Evolutionary conservation across 352 stramenopile species (phyloP).

Genomic region (Globisporangium mamillatum): DNA sequence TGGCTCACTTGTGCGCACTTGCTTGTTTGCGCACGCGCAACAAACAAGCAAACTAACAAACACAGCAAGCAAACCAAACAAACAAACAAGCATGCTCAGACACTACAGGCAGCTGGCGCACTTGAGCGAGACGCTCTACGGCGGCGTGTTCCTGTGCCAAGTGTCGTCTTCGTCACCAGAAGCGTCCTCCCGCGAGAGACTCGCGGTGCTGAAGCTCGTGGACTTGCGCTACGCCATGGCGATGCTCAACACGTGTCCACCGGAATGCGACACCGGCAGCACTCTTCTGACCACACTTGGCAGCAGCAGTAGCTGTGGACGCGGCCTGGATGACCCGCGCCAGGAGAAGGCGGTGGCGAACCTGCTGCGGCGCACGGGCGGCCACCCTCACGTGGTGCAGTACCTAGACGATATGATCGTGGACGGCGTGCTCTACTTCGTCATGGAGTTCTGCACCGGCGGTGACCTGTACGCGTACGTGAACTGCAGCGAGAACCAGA

Average conservation of each 20-base stretch:
- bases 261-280: conserved; percentile 1
- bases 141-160: conserved; percentile 37
- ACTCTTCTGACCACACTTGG: background rate
- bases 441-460: conserved; percentile 37
- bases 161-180: background rate
- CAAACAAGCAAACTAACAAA: background rate
- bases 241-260: background rate
- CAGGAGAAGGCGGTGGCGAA: conserved; percentile 38
- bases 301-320: conserved; percentile 14
- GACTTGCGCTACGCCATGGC: conserved; percentile 2
- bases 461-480: conserved; percentile 37
- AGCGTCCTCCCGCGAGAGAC: background rate
- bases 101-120: conserved; percentile 15
- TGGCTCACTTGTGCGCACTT: too few relatives aligned
- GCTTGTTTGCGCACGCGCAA: too few relatives aligned
- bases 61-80: background rate
- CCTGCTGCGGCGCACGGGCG: conserved; percentile 29
- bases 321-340: conserved; percentile 30
- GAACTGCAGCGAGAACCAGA: conserved; percentile 13
- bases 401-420: conserved; percentile 47
- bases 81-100: background rate
- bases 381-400: conserved; percentile 43
- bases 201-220: conserved; percentile 6
- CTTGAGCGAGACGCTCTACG: conserved; percentile 45
- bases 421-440: conserved; percentile 41